Evolutionary conservation across 768 basidiomycete genomes (phyloP).

Genomic region (Podaxis sp.): DNA sequence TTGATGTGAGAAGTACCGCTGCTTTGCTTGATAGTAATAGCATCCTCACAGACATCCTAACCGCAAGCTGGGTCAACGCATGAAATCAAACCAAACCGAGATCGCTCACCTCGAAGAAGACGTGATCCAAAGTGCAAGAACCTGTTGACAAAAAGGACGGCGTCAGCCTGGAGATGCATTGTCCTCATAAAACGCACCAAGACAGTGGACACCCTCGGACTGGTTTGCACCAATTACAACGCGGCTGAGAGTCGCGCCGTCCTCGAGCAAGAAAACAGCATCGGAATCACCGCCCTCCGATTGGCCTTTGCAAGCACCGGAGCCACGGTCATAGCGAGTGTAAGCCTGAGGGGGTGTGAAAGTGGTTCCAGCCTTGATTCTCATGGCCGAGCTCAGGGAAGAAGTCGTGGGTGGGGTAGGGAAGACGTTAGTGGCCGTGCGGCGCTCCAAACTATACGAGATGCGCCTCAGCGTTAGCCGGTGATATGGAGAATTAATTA

Average conservation of each 20-base stretch:
- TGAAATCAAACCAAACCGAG: neutral
- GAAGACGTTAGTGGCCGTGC: slow-evolving; percentile 34
- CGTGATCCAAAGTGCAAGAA: slow-evolving; percentile 31
- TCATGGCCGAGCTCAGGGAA: slow-evolving; percentile 34
- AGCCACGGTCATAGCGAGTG: slow-evolving; percentile 38
- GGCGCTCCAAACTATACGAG: slow-evolving; percentile 26
- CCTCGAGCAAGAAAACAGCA: slow-evolving; percentile 39
- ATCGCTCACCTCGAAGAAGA: slow-evolving; percentile 29
- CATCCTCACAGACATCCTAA: slow-evolving; percentile 38
- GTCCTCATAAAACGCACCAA: slow-evolving; percentile 23
- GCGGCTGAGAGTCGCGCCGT: slow-evolving; percentile 39
- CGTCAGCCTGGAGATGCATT: neutral
- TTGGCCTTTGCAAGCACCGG: slow-evolving; percentile 37
- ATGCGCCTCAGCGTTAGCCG: neutral
- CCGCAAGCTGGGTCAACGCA: neutral
- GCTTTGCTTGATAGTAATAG: slow-evolving; percentile 41
- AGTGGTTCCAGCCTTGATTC: slow-evolving; percentile 30
- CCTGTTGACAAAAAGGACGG: slow-evolving; percentile 16
- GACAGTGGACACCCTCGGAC: slow-evolving; percentile 40
- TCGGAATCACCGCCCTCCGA: slow-evolving; percentile 39
- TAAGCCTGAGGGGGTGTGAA: slow-evolving; percentile 36
- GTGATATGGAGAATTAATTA: neutral
- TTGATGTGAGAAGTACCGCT: slow-evolving; percentile 36
- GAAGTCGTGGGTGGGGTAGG: slow-evolving; percentile 35
- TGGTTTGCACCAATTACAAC: slow-evolving; percentile 43